Evolutionary conservation across 805 yeast species (phyloP).

Genomic region (Candida cerambycidarum): DNA sequence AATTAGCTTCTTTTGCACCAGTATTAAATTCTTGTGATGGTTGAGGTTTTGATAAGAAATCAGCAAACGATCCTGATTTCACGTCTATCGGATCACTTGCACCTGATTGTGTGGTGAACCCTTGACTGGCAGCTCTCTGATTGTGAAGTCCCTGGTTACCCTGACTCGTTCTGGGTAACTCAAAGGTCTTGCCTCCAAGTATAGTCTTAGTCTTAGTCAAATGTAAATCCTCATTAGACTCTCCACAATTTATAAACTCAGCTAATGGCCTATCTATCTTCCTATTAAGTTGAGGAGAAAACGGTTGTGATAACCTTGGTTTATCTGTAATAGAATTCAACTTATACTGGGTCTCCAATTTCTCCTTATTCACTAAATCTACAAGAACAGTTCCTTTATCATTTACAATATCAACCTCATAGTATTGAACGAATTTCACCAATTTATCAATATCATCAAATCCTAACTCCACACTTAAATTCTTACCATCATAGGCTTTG

Average conservation of each 20-base stretch:
- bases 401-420: slow-evolving; percentile 48
- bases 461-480: slow-evolving; percentile 54
- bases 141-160: not conserved
- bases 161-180: not conserved
- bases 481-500: slow-evolving; percentile 55
- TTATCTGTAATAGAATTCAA: slow-evolving; percentile 38
- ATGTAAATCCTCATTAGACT: slow-evolving; percentile 27
- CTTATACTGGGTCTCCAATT: slow-evolving; percentile 39
- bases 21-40: not conserved
- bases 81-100: slow-evolving; percentile 10
- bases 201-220: slow-evolving; percentile 11
- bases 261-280: slow-evolving; percentile 24
- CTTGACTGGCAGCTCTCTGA: too few species aligned
- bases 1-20: not conserved
- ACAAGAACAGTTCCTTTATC: slow-evolving; percentile 31
- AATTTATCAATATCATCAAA: slow-evolving; percentile 63
- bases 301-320: slow-evolving; percentile 36
- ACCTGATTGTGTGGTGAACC: too few species aligned
- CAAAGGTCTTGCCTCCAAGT: slow-evolving; percentile 1
- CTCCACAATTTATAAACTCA: slow-evolving; percentile 35
- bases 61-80: slow-evolving; percentile 17
- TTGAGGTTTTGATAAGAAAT: slow-evolving; percentile 10
- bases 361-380: slow-evolving; percentile 44
- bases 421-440: slow-evolving; percentile 58
- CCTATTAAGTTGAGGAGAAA: slow-evolving; percentile 30